Base-by-base conservation (phyloP, 345 rosid species). In the Boechera stricta region DNA sequence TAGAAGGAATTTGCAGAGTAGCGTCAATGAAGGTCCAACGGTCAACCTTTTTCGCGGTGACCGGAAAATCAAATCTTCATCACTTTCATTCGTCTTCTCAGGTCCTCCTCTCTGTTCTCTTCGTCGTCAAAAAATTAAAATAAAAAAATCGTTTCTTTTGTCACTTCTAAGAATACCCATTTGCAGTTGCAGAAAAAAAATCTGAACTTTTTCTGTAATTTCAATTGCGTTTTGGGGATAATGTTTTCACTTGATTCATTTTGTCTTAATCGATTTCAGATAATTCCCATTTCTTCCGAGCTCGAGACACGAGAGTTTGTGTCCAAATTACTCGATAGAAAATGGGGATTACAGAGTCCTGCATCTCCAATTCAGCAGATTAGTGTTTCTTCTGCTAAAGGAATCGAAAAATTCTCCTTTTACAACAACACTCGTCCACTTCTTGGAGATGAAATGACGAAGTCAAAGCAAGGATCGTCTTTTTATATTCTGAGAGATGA, bases 401-500 rank as follows among this genome's bases (percentile, higher is more conserved):
- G 38, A 35, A 55, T 80, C 29, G 31, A 69, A 31, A 69, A 68
- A 9, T 10, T 76, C 57, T 80, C 84, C 28, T 84, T 85, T 72
- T 35, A 45, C 16, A 89, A 78, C 81, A 73, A 81, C 73, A 48
- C 81, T 52, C 24, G 54, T 69, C 90, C 90, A 4, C 31, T 5
- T 58, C 85, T 90, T 21, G 91, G 86, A 49, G 80, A 81, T 55
- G 74, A 72, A 16, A 3, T 84, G 73, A 51, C 54, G 0, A 67
- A 55, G 60, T 57, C 53, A 21, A 38, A 69, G 72, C 76, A 58
- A 71, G 80, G 72, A 11, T 79, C 82, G 2, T 86, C 83, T 63
- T 94, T 90, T 72, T 94, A 88, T 76, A 67, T 94, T 41, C 81
- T 90, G 32, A 87, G 97, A 87, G 98, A 90, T 76, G 98, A 90